These are phyloP conservation scores for Alternaria dauci DNA, from an alignment of 2,329 filamentous ascomycete genomes.

Conservation along the genomic window DNA sequence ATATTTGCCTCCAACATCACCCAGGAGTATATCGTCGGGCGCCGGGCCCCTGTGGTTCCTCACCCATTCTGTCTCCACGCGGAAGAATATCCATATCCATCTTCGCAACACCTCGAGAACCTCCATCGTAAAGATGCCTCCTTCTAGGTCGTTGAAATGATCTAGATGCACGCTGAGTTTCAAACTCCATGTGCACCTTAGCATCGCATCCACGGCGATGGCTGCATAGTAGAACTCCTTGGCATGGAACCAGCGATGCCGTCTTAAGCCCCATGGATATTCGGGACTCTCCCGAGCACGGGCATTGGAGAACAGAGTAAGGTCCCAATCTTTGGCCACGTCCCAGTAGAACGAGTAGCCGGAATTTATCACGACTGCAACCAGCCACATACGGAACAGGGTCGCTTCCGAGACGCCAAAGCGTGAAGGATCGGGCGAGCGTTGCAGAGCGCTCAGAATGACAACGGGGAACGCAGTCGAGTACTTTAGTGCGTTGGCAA, in stretches of 20 bases:
- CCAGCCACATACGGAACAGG: slow-evolving; percentile 67
- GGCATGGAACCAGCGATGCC: slow-evolving; percentile 74
- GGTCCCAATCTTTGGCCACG: slow-evolving; percentile 93
- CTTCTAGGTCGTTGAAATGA: slow-evolving; percentile 85
- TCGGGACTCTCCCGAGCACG: slow-evolving; percentile 67
- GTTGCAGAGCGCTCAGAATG: slow-evolving; percentile 77
- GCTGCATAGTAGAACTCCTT: slow-evolving; percentile 82
- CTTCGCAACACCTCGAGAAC: slow-evolving; percentile 84
- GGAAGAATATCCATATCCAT: slow-evolving; percentile 98
- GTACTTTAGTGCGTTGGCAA: slow-evolving; percentile 96
- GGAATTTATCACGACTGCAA: slow-evolving; percentile 81
- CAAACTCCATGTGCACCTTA: slow-evolving; percentile 90
- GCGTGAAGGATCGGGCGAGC: slow-evolving; percentile 64
- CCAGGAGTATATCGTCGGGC: slow-evolving; percentile 76
- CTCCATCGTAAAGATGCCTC: slow-evolving; percentile 87
- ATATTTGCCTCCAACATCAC: slow-evolving; percentile 70
- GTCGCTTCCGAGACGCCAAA: slow-evolving; percentile 64
- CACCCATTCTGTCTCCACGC: slow-evolving; percentile 91
- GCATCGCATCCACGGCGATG: slow-evolving; percentile 77
- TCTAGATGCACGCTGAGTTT: slow-evolving; percentile 85
- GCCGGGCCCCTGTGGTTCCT: slow-evolving; percentile 64
- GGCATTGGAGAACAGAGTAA: slow-evolving; percentile 76
- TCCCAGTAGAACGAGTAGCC: slow-evolving; percentile 99
- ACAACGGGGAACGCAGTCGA: slow-evolving; percentile 93
- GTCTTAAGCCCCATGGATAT: slow-evolving; percentile 79